phyloP scores from a whole-genome alignment of 2,329 filamentous ascomycete species.

The Xylaria polymorpha region DNA sequence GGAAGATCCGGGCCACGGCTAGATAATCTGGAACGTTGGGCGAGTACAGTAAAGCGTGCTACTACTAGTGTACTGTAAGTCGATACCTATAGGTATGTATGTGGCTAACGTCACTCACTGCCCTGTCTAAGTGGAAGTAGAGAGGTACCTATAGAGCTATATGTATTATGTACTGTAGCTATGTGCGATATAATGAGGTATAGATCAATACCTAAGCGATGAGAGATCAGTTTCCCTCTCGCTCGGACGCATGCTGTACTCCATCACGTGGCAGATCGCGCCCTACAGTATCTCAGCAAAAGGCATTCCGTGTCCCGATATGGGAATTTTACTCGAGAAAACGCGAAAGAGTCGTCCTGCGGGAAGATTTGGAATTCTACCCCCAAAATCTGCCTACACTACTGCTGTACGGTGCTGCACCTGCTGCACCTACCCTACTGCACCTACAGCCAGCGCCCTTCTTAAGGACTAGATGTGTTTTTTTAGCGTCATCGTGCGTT shows the following conservation, averaged over 20 bases:
- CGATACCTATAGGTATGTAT: no score
- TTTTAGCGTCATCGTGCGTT: constrained; percentile 31
- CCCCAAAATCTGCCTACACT: constrained; percentile 13
- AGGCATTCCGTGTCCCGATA: constrained; percentile 27
- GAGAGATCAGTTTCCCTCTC: no score
- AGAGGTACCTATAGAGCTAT: no score
- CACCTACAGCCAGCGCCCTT: neutral
- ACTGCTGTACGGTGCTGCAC: constrained; percentile 6
- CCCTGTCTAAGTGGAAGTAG: no score
- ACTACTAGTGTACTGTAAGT: no score
- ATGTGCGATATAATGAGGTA: no score
- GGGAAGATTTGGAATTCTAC: constrained; percentile 38
- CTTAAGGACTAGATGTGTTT: constrained; percentile 4
- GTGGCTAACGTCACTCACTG: no score
- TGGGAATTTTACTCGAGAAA: constrained; percentile 39
- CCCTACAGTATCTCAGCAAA: constrained; percentile 24
- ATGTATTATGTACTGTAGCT: no score
- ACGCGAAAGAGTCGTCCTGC: constrained; percentile 5
- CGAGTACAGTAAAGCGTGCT: no score
- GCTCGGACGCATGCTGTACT: no score
- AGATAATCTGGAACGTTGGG: neutral
- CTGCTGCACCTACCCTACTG: neutral
- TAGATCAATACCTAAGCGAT: no score
- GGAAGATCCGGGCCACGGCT: constrained; percentile 22
- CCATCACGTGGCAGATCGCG: constrained; percentile 19